Percentiles rank a stretch among this genome's conserved stretches.
These are phyloP conservation scores for Hemisphaericaspora xylanilytica DNA, from an alignment of 1,139 yeast genomes.

Conservation along the genomic window DNA sequence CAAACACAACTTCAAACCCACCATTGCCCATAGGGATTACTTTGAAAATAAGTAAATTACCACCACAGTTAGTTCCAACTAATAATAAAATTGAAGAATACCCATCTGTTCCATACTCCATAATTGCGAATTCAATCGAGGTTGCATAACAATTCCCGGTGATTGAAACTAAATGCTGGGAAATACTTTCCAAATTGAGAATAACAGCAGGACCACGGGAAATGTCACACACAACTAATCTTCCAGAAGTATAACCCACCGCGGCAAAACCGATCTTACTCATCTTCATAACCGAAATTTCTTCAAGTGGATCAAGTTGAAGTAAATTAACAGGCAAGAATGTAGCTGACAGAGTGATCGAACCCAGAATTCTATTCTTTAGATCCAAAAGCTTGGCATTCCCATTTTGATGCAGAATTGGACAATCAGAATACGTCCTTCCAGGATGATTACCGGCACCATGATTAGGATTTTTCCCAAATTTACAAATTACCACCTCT, in stretches of 20 bases:
- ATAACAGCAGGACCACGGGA: conserved; percentile 84
- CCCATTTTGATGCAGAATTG: conserved; percentile 33
- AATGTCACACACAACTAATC: conserved; percentile 67
- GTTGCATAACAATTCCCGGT: conserved; percentile 48
- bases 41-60: conserved; percentile 61
- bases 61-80: conserved; percentile 82
- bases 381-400: conserved; percentile 36
- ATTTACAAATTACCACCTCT: conserved; percentile 73
- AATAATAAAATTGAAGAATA: conserved; percentile 70
- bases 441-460: conserved; percentile 14
- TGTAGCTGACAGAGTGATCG: conserved; percentile 30
- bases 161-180: conserved; percentile 38
- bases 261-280: conserved; percentile 86
- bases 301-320: conserved; percentile 35
- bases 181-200: conserved; percentile 46
- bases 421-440: conserved; percentile 30
- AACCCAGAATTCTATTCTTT: conserved; percentile 31
- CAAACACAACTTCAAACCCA: conserved; percentile 60
- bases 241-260: conserved; percentile 75
- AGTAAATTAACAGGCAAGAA: conserved; percentile 65
- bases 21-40: conserved; percentile 68
- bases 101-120: conserved; percentile 63
- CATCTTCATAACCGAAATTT: conserved; percentile 60
- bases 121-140: conserved; percentile 66
- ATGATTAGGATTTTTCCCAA: conserved; percentile 42